Evolutionary conservation across 2,329 filamentous ascomycete genomes (phyloP).

Genomic region (Phyllosticta citriasiana): DNA sequence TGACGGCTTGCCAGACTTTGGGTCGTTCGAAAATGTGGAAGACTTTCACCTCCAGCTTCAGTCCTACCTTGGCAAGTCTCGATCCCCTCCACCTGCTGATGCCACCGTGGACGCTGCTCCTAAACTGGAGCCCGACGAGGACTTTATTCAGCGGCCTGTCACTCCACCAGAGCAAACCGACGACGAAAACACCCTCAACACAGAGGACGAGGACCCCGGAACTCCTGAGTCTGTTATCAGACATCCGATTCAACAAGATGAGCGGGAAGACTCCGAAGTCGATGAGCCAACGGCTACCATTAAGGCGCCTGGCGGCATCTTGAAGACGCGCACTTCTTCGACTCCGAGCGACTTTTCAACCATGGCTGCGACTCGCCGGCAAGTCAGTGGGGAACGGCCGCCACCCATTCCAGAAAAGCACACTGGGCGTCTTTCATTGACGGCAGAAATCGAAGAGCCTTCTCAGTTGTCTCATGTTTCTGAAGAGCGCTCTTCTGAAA

Average conservation of each 20-base stretch:
- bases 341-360: constrained; percentile 74
- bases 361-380: constrained; percentile 78
- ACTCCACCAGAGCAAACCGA: constrained; percentile 30
- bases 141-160: constrained; percentile 39
- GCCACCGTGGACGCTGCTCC: constrained; percentile 21
- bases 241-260: constrained; percentile 47
- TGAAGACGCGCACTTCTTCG: constrained; percentile 81
- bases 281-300: constrained; percentile 81
- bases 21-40: constrained; percentile 37
- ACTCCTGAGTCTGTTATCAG: constrained; percentile 89
- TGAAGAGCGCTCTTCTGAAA: constrained; percentile 17
- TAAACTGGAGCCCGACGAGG: constrained; percentile 29
- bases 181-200: constrained; percentile 43
- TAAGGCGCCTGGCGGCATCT: constrained; percentile 72
- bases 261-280: constrained; percentile 36
- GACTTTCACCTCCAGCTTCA: constrained; percentile 47
- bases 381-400: constrained; percentile 67
- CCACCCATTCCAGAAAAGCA: constrained; percentile 30
- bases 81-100: constrained; percentile 10
- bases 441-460: constrained; percentile 8
- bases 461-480: constrained; percentile 2
- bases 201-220: constrained; percentile 44
- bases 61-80: constrained; percentile 38
- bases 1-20: constrained; percentile 36
- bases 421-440: constrained; percentile 27